Evolutionary conservation across 176 grass and related monocot genomes (phyloP), one percentile per base, ranked within the genome.

Genomic region (Metroxylon sagu): DNA sequence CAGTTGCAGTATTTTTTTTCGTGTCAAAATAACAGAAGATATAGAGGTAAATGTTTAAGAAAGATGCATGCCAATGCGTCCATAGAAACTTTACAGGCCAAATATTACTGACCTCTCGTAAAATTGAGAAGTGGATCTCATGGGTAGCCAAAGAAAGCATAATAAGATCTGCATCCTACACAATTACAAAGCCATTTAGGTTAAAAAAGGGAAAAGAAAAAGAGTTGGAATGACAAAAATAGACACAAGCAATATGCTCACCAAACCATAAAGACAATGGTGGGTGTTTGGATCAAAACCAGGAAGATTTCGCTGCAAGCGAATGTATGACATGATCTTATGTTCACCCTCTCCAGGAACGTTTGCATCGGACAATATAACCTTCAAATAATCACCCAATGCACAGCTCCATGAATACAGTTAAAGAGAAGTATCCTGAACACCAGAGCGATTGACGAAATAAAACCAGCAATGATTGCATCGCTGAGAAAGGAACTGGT

Each of bases 121-220:
- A 90, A 82, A 98, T 92, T 59, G 87, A 98, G 84, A 98, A 98
- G 62, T 88, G 93, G 64, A 98, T 15, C 73, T 92, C 93, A 14
- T 92, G 93, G 50, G 87, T 98, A 29, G 93, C 87, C 75, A 98
- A 81, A 73, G 87, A 82, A 79, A 98, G 81, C 93, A 98, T 98
- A 54, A 92, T 98, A 51, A 98, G 76, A 92, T 98, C 93, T 74
- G 87, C 93, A 88, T 92, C 93, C 93, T 98, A 76, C 57, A 62
- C 29, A 81, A 75, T 68, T 6, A 8, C 49, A 68, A 16, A 52
- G 56, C 2, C 39, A 43, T 50, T 60, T 39, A 19, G 52, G 19
- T 18, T 19, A 18, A 16, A 29, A 39, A 51, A 64, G 21, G 74
- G 60, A 62, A 64, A 71, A 53, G 26, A 14, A 59, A 18, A 15